phyloP scores from a whole-genome alignment of 2,329 filamentous ascomycete species.

The Graphium sp. region DNA sequence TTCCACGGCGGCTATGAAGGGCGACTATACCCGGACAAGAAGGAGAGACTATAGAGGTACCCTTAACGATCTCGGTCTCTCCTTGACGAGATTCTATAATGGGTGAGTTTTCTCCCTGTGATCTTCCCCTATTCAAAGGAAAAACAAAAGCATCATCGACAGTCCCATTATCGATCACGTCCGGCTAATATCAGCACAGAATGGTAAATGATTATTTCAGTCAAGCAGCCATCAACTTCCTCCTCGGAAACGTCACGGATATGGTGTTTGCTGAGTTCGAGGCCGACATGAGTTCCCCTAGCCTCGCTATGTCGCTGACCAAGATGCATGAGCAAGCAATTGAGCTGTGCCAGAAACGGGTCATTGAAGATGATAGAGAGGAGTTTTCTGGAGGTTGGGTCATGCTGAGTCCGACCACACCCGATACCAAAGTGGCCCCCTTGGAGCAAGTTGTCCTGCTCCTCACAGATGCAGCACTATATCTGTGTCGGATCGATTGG shows the following conservation, averaged over 20 bases:
- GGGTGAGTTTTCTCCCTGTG: slow-evolving; percentile 27
- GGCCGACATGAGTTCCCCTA: slow-evolving; percentile 78
- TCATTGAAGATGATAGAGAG: slow-evolving; percentile 67
- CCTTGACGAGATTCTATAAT: slow-evolving; percentile 58
- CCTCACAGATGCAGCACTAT: slow-evolving; percentile 69
- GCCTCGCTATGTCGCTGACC: slow-evolving; percentile 74
- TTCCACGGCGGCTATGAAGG: slow-evolving; percentile 88
- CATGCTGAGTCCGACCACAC: slow-evolving; percentile 56
- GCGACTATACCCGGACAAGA: slow-evolving; percentile 82
- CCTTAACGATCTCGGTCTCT: slow-evolving; percentile 78
- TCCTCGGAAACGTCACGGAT: slow-evolving; percentile 74
- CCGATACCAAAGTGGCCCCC: slow-evolving; percentile 53
- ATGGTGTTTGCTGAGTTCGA: slow-evolving; percentile 90
- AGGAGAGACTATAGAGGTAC: slow-evolving; percentile 86
- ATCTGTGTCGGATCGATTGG: slow-evolving; percentile 89
- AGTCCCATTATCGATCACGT: background rate
- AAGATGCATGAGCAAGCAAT: slow-evolving; percentile 80
- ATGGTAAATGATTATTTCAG: slow-evolving; percentile 97
- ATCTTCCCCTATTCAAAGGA: background rate
- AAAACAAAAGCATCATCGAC: too few species aligned
- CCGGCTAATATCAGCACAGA: slow-evolving; percentile 42
- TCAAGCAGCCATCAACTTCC: slow-evolving; percentile 86
- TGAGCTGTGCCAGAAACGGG: slow-evolving; percentile 73
- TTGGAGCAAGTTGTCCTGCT: slow-evolving; percentile 83
- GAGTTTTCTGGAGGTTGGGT: slow-evolving; percentile 86